phyloP scores from a whole-genome alignment of 192 early-diverging fungal species.

The Coemansia pectinata region DNA sequence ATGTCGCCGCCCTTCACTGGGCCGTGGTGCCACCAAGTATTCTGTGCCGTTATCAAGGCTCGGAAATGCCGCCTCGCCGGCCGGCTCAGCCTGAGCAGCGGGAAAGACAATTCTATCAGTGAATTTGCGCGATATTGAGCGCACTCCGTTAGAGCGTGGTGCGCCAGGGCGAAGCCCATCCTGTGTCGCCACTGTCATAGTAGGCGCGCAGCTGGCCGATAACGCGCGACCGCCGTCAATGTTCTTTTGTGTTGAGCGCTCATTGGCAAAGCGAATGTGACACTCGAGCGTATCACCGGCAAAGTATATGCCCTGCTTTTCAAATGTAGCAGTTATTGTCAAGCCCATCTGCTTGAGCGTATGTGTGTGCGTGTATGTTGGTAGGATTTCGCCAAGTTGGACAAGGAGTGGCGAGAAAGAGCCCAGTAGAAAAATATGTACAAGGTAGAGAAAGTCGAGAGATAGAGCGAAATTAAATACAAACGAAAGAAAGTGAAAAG shows the following conservation, averaged over 20 bases:
- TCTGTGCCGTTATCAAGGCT: constrained; percentile 20
- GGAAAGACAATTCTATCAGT: constrained; percentile 10
- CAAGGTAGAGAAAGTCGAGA: not conserved
- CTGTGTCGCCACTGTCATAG: not conserved
- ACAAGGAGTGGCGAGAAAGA: not conserved
- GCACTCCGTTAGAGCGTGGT: constrained; percentile 1
- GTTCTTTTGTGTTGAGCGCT: constrained; percentile 11
- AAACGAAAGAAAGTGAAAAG: not conserved
- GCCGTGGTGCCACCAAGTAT: constrained; percentile 4
- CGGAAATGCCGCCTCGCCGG: constrained; percentile 11
- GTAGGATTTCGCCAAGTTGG: not conserved
- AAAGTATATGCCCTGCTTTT: constrained; percentile 53
- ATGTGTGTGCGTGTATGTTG: not conserved
- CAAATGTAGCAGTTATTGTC: constrained; percentile 54
- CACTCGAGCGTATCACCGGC: constrained; percentile 55
- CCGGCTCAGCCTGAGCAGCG: not conserved
- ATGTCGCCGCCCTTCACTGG: not conserved
- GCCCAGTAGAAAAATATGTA: not conserved
- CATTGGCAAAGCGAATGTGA: constrained; percentile 52
- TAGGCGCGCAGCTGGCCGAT: not conserved
- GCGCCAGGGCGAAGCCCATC: not conserved
- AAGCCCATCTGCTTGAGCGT: constrained; percentile 37
- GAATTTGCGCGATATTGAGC: constrained; percentile 11
- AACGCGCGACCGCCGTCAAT: not conserved
- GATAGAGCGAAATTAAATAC: not conserved